These are phyloP conservation scores for Colletotrichum liaoningense DNA, from an alignment of 2,329 filamentous ascomycete species.

Conservation along the genomic window DNA sequence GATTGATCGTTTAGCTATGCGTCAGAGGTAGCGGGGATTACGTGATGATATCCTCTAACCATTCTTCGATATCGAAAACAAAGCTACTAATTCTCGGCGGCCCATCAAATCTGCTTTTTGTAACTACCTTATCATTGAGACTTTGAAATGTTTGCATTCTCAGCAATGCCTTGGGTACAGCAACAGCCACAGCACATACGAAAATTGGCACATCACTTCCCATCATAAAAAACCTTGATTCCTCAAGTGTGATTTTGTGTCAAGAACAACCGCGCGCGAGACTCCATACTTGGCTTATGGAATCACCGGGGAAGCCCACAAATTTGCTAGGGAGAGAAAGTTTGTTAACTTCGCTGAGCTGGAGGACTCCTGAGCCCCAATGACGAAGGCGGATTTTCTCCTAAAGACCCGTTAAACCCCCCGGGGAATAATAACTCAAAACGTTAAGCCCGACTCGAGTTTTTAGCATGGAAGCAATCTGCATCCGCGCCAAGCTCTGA, in stretches of 20 bases:
- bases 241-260: not conserved
- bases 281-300: not conserved
- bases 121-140: too few relatives aligned
- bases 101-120: too few relatives aligned
- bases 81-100: too few relatives aligned
- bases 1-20: too few relatives aligned
- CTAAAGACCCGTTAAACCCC: not conserved
- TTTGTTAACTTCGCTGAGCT: not conserved
- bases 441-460: not conserved
- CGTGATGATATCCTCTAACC: too few relatives aligned
- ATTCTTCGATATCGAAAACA: too few relatives aligned
- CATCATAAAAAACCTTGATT: not conserved
- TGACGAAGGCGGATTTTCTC: not conserved
- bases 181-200: not conserved
- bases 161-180: too few relatives aligned
- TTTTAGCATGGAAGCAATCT: conserved; percentile 8
- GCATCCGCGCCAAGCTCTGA: conserved; percentile 22
- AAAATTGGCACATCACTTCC: not conserved
- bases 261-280: not conserved
- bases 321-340: not conserved
- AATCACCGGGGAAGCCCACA: not conserved
- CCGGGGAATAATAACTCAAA: not conserved
- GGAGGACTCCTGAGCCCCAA: too few relatives aligned
- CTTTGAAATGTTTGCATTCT: too few relatives aligned
- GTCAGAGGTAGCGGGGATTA: too few relatives aligned